Base-by-base conservation (phyloP, 768 basidiomycete genomes). In the Tricholomella constricta region DNA sequence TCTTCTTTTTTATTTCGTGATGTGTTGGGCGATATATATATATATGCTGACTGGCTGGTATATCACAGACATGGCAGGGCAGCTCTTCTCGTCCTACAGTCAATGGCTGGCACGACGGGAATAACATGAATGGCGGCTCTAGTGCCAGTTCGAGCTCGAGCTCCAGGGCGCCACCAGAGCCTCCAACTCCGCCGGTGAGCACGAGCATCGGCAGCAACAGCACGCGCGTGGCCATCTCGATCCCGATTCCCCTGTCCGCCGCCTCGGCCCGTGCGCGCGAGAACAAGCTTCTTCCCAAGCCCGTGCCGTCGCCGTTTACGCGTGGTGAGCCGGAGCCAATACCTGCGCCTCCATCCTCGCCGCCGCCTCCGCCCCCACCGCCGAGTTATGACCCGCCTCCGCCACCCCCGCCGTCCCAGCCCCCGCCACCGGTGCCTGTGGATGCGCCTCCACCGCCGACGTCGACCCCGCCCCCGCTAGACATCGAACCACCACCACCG, bases 301-400 rank as follows among this genome's bases (percentile, higher is more conserved):
- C 35, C 55, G 69, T 19, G 60, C 67, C 32, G 61, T 69, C 50
- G 51, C 62, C 32, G 45, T 66, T 56, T 52, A 45, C 35, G n/a
- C 51, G 49, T 20, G 48, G 47, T 45, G 55, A 57, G 4, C 65
- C 66, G 11, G 62, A 49, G 19, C 22, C 69, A 0, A 61, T 64
- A 53, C 57, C 35, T 41, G 58, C 48, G 6, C 63, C 71, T 3
- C 67, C 69, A 5, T 67, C 67, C 27, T 56, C 34, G 44, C 58
- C 47, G 9, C 63, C 71, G 4, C 68, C 69, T 2, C 68, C 68
- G 10, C 72, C 72, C 4, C 68, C 67, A 27, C 70, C 67, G 14
- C 67, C 68, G 36, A 51, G 27, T 10, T 56, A 60, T 23, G 61
- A 63, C n/a, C 64, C 63, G 1, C 62, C 62, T 9, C 61, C 63